A percentile compares a stretch with the other conserved stretches of the same genome.
phyloP scores from a whole-genome alignment of 1,139 yeast genomes.

The Saccharomyces pastorianus region DNA sequence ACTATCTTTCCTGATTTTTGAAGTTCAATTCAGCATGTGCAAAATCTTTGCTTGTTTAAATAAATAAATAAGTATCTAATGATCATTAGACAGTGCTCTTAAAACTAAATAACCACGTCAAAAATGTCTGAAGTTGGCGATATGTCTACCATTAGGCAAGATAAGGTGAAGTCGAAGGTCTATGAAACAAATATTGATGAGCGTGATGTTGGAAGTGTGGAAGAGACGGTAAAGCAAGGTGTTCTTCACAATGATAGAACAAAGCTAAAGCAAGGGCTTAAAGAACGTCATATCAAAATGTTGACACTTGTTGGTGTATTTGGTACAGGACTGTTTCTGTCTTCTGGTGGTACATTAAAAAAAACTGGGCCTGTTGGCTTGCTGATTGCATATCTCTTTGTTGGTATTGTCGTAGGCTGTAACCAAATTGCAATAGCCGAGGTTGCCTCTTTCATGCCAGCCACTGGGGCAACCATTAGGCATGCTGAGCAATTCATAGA shows the following conservation, averaged over 20 bases:
- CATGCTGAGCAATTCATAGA: slow-evolving; percentile 41
- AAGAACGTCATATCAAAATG: slow-evolving; percentile 51
- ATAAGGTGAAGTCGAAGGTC: not conserved
- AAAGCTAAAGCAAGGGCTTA: slow-evolving; percentile 34
- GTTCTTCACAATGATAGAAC: slow-evolving; percentile 17
- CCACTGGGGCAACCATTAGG: slow-evolving; percentile 13
- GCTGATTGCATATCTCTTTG: slow-evolving; percentile 38
- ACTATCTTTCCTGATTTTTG: too few relatives aligned
- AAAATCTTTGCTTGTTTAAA: too few relatives aligned
- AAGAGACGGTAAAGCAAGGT: not conserved
- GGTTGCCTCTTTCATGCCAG: slow-evolving; percentile 52
- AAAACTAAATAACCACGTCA: too few relatives aligned
- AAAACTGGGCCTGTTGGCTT: slow-evolving; percentile 47
- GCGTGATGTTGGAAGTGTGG: not conserved
- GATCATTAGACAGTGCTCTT: too few relatives aligned
- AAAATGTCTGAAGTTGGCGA: too few relatives aligned
- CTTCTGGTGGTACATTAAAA: slow-evolving; percentile 41
- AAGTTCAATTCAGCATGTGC: too few relatives aligned
- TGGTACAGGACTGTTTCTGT: slow-evolving; percentile 49
- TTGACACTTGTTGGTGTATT: slow-evolving; percentile 49
- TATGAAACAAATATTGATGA: not conserved
- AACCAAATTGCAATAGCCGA: slow-evolving; percentile 49
- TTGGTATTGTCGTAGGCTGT: slow-evolving; percentile 35
- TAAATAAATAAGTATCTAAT: too few relatives aligned
- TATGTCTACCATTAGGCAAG: too few relatives aligned